Conservation (phyloP, 2,329 filamentous ascomycete genomes). For the Talaromyces pinophilus region DNA sequence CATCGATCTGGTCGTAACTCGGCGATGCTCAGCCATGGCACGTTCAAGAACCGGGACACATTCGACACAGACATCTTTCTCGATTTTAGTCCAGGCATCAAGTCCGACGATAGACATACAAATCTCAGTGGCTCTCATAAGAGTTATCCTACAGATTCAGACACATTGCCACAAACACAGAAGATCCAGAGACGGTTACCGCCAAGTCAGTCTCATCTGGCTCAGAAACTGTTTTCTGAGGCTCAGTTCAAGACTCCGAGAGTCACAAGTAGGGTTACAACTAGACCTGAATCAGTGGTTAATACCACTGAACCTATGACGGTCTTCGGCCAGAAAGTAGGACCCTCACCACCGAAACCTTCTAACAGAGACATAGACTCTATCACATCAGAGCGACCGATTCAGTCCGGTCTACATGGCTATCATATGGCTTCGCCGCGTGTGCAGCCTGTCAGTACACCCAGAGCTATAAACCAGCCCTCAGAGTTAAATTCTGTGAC, state of each 20-base stretch:
- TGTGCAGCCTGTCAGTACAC: background rate
- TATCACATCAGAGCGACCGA: background rate
- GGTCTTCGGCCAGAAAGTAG: constrained; percentile 11
- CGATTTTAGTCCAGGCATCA: background rate
- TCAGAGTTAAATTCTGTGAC: background rate
- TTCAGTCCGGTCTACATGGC: constrained; percentile 3
- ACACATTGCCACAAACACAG: constrained; percentile 16
- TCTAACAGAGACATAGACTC: background rate
- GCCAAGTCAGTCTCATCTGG: background rate
- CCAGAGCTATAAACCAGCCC: background rate
- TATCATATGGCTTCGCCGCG: background rate
- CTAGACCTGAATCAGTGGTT: background rate
- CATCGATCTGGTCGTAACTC: background rate
- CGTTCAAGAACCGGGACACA: background rate
- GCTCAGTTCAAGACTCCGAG: background rate
- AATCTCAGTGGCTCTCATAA: constrained; percentile 1
- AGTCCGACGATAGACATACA: background rate
- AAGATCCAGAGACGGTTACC: constrained; percentile 17
- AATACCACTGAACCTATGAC: background rate
- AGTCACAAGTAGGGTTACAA: background rate
- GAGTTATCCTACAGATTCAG: constrained; percentile 11
- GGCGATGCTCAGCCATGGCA: background rate
- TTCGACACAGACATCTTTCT: background rate
- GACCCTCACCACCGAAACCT: background rate
- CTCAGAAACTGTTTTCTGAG: background rate